These are phyloP conservation scores for Serendipita sp. DNA, from an alignment of 1,284 basidiomycete species.

Conservation along the genomic window DNA sequence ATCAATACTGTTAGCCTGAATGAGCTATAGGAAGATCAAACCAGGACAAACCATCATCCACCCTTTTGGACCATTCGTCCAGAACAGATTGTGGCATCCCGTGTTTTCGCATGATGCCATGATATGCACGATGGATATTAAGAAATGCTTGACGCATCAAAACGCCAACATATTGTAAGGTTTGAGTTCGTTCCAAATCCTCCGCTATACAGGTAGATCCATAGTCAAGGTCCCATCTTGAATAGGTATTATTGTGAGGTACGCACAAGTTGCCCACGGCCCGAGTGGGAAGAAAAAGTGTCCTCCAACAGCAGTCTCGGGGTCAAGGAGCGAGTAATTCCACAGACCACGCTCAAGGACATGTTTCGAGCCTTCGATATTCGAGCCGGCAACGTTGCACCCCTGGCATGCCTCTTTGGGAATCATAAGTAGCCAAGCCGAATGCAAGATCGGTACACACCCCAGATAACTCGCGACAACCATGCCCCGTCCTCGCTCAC, in stretches of 20 bases:
- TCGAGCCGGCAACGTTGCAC: not conserved
- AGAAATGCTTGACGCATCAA: slow-evolving; percentile 1
- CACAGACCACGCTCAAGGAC: not conserved
- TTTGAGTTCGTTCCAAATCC: not conserved
- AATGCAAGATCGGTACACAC: not conserved
- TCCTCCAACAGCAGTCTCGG: not conserved
- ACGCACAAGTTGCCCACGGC: not conserved
- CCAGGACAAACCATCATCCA: not conserved
- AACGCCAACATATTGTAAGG: slow-evolving; percentile 1
- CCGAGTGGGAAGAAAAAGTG: not conserved
- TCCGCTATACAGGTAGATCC: not conserved
- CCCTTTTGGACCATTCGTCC: not conserved
- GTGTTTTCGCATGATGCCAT: not conserved
- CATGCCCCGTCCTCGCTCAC: not conserved
- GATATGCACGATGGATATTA: slow-evolving; percentile 3
- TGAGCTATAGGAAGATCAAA: not conserved
- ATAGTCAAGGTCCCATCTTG: not conserved
- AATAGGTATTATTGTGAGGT: not conserved
- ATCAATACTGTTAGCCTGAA: not conserved
- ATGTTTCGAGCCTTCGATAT: not conserved
- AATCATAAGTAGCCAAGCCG: not conserved
- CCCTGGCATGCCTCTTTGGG: not conserved
- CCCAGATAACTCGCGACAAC: not conserved
- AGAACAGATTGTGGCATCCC: not conserved
- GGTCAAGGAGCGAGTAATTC: not conserved